phyloP scores from a whole-genome alignment of 371 early-diverging fungal genomes.

The Smittium culicis region DNA sequence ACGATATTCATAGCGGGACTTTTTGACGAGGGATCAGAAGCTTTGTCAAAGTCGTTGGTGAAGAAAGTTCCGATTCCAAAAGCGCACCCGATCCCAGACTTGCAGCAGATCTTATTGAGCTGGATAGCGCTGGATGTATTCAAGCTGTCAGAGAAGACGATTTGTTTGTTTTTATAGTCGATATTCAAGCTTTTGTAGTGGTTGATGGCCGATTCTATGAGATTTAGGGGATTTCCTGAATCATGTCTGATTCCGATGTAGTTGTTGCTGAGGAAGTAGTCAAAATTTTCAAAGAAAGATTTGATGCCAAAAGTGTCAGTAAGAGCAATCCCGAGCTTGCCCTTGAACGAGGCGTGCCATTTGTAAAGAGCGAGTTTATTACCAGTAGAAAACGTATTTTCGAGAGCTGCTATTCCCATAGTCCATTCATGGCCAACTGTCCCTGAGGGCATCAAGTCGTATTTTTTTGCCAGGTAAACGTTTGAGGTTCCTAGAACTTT shows the following conservation, averaged over 20 bases:
- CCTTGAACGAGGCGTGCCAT: constrained; percentile 47
- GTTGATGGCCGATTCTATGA: constrained; percentile 36
- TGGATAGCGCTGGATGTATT: constrained; percentile 37
- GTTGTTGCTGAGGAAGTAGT: constrained; percentile 34
- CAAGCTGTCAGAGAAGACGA: constrained; percentile 59
- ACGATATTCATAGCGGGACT: constrained; percentile 59
- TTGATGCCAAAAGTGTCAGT: constrained; percentile 61
- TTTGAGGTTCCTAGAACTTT: constrained; percentile 53
- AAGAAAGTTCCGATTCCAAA: constrained; percentile 70
- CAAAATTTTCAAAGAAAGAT: constrained; percentile 48
- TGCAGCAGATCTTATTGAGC: constrained; percentile 34
- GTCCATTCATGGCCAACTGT: constrained; percentile 68
- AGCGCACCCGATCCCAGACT: constrained; percentile 37
- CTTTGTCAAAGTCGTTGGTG: constrained; percentile 49
- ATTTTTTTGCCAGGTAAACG: constrained; percentile 51
- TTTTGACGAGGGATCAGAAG: constrained; percentile 19
- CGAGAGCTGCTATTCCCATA: constrained; percentile 59
- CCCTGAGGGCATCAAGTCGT: constrained; percentile 45
- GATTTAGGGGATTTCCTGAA: constrained; percentile 48
- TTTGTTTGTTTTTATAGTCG: constrained; percentile 42
- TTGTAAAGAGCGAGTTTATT: constrained; percentile 42
- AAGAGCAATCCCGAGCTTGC: constrained; percentile 46
- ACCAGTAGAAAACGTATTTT: constrained; percentile 40
- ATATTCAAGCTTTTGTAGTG: constrained; percentile 44
- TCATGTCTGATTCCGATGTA: constrained; percentile 59